These are phyloP conservation scores for Viridothelium virens DNA, from an alignment of 495 filamentous ascomycete species.

Conservation along the genomic window DNA sequence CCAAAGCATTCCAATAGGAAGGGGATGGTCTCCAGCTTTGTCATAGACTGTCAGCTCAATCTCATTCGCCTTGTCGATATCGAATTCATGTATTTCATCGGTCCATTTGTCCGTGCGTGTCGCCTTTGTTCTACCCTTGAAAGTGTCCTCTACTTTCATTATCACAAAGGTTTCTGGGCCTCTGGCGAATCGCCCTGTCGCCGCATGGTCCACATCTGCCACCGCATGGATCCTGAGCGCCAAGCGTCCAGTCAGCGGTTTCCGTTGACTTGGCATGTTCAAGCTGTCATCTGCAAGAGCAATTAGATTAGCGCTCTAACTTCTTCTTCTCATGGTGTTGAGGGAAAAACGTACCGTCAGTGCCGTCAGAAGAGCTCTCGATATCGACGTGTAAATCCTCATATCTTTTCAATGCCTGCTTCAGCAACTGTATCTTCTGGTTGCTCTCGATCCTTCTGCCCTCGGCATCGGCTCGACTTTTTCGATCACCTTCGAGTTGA, in stretches of 20 bases:
- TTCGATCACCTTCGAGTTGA: conserved; percentile 94
- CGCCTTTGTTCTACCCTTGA: conserved; percentile 80
- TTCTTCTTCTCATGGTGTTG: no score
- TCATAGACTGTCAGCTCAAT: conserved; percentile 97
- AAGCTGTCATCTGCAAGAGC: conserved; percentile 78
- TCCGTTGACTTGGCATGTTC: conserved; percentile 87
- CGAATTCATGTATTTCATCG: conserved; percentile 79
- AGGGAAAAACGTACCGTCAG: conserved; percentile 59
- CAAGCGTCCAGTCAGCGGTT: conserved; percentile 83
- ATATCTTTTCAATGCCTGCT: conserved; percentile 91
- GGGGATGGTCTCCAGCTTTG: conserved; percentile 77
- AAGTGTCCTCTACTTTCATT: conserved; percentile 89
- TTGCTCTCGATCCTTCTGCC: conserved; percentile 84
- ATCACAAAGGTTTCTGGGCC: conserved; percentile 92
- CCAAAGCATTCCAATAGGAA: conserved; percentile 94
- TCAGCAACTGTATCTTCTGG: conserved; percentile 93
- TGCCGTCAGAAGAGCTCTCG: conserved; percentile 64
- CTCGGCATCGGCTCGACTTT: conserved; percentile 87
- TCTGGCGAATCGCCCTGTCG: conserved; percentile 74
- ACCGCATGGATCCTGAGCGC: conserved; percentile 79
- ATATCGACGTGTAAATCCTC: conserved; percentile 97
- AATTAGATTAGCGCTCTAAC: no score
- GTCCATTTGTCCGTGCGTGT: conserved; percentile 85
- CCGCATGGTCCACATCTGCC: conserved; percentile 90
- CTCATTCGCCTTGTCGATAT: conserved; percentile 97